Percentiles rank a stretch among this genome's conserved stretches.
phyloP scores from a whole-genome alignment of 1,139 yeast species.

The Yamadazyma atmosphaerica region DNA sequence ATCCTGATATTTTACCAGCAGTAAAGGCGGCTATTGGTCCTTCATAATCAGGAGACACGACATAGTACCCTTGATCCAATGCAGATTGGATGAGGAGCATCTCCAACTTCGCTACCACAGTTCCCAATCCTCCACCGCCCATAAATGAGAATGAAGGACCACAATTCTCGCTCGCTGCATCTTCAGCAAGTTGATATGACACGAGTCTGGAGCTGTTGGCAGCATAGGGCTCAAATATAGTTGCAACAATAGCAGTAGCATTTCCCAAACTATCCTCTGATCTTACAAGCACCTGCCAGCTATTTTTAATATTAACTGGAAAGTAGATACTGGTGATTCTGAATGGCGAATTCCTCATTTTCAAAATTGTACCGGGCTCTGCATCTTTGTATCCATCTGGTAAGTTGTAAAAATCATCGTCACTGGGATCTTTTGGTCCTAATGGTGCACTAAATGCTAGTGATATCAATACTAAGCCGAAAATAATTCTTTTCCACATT shows the following conservation, averaged over 20 bases:
- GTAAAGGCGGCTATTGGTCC: constrained; percentile 33
- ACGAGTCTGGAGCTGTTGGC: constrained; percentile 29
- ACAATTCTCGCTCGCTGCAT: constrained; percentile 30
- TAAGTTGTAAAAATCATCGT: constrained; percentile 24
- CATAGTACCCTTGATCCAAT: constrained; percentile 29
- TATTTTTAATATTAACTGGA: constrained; percentile 22
- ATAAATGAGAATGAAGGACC: constrained; percentile 31
- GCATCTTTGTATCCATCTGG: constrained; percentile 22
- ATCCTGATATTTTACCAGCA: constrained; percentile 32
- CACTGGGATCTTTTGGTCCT: constrained; percentile 9
- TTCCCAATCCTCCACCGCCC: constrained; percentile 22
- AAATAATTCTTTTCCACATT: neutral
- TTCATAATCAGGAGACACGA: constrained; percentile 36
- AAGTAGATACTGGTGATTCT: constrained; percentile 17
- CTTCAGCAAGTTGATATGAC: constrained; percentile 35
- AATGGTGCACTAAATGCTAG: constrained; percentile 8
- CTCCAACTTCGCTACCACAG: constrained; percentile 23
- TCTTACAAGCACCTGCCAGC: constrained; percentile 35
- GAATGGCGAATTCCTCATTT: constrained; percentile 23
- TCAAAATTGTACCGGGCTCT: constrained; percentile 22
- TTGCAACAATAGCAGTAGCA: constrained; percentile 31
- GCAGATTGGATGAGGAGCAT: constrained; percentile 25
- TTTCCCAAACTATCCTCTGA: constrained; percentile 31
- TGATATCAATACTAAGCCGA: constrained; percentile 3
- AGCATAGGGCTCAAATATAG: constrained; percentile 32